Evolutionary conservation across 306 rosid species (phyloP).

Genomic region (Vigna radiata): DNA sequence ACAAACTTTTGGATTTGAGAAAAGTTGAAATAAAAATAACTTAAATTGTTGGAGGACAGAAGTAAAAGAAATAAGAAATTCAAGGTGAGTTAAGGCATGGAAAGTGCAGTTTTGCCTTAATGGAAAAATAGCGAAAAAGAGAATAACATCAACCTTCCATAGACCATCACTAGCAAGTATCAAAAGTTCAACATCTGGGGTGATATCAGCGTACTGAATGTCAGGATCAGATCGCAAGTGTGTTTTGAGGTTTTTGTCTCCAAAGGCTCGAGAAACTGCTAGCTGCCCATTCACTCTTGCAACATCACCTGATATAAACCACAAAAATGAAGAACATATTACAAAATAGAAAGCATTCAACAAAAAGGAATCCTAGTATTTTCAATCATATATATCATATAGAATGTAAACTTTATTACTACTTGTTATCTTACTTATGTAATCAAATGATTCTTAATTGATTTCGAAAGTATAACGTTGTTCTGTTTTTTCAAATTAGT

Average conservation of each 20-base stretch:
- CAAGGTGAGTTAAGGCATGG: not conserved
- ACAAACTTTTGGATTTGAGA: not conserved
- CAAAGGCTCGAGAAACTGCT: slow-evolving; percentile 94
- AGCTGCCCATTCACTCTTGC: slow-evolving; percentile 94
- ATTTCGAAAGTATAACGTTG: not conserved
- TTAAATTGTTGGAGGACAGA: not conserved
- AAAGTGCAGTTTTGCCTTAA: slow-evolving; percentile 13
- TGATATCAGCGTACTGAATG: slow-evolving; percentile 51
- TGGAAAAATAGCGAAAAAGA: slow-evolving; percentile 24
- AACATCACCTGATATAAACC: slow-evolving; percentile 69
- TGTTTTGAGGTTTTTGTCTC: slow-evolving; percentile 86
- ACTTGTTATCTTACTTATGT: not conserved
- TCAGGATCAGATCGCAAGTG: slow-evolving; percentile 90
- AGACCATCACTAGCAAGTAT: slow-evolving; percentile 87
- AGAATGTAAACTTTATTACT: not conserved
- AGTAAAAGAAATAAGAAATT: not conserved
- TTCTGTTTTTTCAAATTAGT: too few relatives aligned
- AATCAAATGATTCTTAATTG: not conserved
- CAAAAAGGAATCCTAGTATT: not conserved
- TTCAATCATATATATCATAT: not conserved
- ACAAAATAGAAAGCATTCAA: slow-evolving; percentile 23
- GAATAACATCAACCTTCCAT: slow-evolving; percentile 69
- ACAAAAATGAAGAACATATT: slow-evolving; percentile 27
- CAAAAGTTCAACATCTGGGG: slow-evolving; percentile 62
- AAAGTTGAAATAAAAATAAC: not conserved